Evolutionary conservation across 208 protist species (phyloP).

Genomic region (Leptomonas seymouri): DNA sequence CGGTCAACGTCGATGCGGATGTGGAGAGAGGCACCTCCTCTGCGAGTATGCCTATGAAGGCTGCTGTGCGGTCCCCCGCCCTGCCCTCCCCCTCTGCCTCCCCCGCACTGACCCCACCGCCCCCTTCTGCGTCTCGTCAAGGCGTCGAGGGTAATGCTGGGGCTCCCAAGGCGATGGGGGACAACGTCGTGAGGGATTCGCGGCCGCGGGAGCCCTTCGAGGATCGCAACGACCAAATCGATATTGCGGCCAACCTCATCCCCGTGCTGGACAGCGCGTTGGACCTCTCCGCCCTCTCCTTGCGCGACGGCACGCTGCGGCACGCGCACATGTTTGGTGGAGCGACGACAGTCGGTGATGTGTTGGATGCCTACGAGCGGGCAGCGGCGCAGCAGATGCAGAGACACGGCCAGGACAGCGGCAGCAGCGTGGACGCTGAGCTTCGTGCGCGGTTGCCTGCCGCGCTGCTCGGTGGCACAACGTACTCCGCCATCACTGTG

Average conservation of each 20-base stretch:
- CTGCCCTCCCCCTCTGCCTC: neutral
- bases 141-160: too few relatives aligned
- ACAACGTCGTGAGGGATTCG: neutral
- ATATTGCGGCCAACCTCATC: conserved; percentile 78
- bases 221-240: conserved; percentile 55
- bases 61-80: too few relatives aligned
- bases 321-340: conserved; percentile 49
- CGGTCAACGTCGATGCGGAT: neutral
- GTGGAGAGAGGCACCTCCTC: too few relatives aligned
- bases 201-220: conserved; percentile 38
- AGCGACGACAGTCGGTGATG: conserved; percentile 60
- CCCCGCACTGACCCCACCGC: neutral
- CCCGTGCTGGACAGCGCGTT: conserved; percentile 68
- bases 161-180: too few relatives aligned
- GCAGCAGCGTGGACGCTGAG: conserved; percentile 13
- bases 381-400: conserved; percentile 39
- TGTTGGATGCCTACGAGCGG: conserved; percentile 49
- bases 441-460: conserved; percentile 22
- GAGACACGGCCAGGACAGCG: neutral
- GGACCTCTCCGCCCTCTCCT: conserved; percentile 56
- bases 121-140: too few relatives aligned
- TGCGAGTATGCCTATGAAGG: too few relatives aligned
- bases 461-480: conserved; percentile 24
- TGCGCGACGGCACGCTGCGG: conserved; percentile 38
- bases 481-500: conserved; percentile 70